Base-by-base conservation (phyloP, 169 alveolate genomes). In the Plasmodium vivax region DNA sequence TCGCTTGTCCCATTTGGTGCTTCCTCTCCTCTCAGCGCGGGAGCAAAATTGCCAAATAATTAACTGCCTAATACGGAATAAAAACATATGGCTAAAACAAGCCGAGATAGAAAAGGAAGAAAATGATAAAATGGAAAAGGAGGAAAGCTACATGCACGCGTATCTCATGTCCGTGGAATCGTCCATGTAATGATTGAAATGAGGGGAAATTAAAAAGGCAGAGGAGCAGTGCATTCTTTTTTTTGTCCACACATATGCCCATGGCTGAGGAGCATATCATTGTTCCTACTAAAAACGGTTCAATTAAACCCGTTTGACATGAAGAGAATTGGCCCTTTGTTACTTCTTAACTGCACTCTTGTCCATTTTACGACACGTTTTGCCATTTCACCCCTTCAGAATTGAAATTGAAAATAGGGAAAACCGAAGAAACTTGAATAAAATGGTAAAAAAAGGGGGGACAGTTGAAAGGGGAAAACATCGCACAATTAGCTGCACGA, bases 371-470 rank as follows among this genome's bases (percentile, higher is more conserved):
- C 30, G 14, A 84, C 47, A n/a, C 34, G 7, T 30, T 82, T 19
- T 82, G 9, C 41, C 10, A 62, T 74, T 45, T 85, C 34, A 32
- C 41, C 45, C 58, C 34, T 36, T 27, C 27, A 91, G 95, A 30
- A 91, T 91, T 82, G 95, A 91, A 68, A 82, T 91, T 91, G 92
- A 91, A 91, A 91, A 91, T 82, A 81, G 56, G 32, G 95, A 91
- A 81, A 81, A 82, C 34, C 43, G 95, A 72, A 80, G 58, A 72
- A 80, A 58, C 75, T 82, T 91, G 43, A 82, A 91, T 82, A 91
- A 91, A 80, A 62, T 81, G 92, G 95, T 91, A 82, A 81, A 19
- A n/a, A 47, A 74, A 56, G 32, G 51, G 47, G 19, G 16, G 16
- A 16, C 10, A n/a, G 79, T 5, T 74, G 27, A 74, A 74, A 7